Base-by-base conservation (phyloP, 2,329 filamentous ascomycete genomes). In the Venturia nashicola region DNA sequence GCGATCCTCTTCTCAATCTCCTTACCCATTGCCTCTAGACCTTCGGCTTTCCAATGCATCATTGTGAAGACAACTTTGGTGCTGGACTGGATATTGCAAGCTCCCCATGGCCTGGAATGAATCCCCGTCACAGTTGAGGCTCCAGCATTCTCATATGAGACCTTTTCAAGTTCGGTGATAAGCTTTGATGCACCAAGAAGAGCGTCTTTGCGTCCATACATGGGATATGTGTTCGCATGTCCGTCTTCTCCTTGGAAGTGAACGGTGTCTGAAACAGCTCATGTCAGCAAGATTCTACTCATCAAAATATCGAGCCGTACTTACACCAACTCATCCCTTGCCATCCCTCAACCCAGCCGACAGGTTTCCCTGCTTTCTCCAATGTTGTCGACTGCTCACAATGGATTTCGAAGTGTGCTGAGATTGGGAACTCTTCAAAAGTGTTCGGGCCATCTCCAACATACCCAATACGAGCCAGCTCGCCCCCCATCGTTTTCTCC, bases 381-480 rank as follows among this genome's bases (percentile, higher is more conserved):
- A 70, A 55, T 4, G 40, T 65, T 2, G 65, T 66, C 16, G 66
- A 67, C 48, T 70, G 69, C 51, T 69, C 69, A 18, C 68, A 65
- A 42, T 70, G 68, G 44, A 70, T 66, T 39, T 70, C 69, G 43
- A 69, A 70, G 51, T 70, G 69, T 2, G 66, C 69, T 3, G 68
- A 67, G 11, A 69, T 66, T 3, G 69, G 67, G 27, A 65, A 64
- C 20, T 67, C 68, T 34, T 68, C 59, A 32, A 68, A 68, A 1
- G 67, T 67, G 39, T 67, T 68, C 1, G 68, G 67, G 11, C 66
- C 72, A 8, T 65, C 54, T 2, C 74, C 72, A 1, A 73, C 66
- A 63, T 75, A 75, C 0, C 70, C 70, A 32, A 73, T 74, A 1
- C 69, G 55, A 36, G 68, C 61, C 12, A 76, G 57, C 9, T 72